A percentile compares a stretch with the other conserved stretches of the same genome.
phyloP scores from a whole-genome alignment of 106 monocot species.

The Dactylorhiza incarnata region DNA sequence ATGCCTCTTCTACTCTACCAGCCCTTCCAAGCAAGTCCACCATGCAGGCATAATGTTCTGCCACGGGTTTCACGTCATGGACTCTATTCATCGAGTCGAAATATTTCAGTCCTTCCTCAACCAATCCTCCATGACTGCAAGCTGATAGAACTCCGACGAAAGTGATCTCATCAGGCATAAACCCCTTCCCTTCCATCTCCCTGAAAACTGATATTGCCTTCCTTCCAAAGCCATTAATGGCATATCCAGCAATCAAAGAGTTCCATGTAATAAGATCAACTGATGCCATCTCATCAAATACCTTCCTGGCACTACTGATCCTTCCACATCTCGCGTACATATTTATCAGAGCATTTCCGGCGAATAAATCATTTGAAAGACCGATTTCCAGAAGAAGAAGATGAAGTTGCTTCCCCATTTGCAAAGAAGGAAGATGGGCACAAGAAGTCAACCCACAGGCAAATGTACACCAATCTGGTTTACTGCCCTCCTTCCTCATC shows the following conservation, averaged over 20 bases:
- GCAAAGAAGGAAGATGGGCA: conserved; percentile 46
- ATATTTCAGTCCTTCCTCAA: conserved; percentile 28
- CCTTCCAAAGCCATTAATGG: conserved; percentile 21
- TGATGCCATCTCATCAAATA: conserved; percentile 29
- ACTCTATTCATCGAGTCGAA: conserved; percentile 25
- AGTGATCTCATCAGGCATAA: conserved; percentile 31
- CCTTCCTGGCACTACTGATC: conserved; percentile 24
- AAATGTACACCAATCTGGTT: conserved; percentile 53
- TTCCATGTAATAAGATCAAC: conserved; percentile 59
- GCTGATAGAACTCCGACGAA: conserved; percentile 36
- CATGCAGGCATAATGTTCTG: conserved; percentile 41
- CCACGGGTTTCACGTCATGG: conserved; percentile 20
- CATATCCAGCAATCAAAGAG: conserved; percentile 55
- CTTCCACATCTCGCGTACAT: conserved; percentile 64
- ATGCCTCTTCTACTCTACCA: conserved; percentile 27
- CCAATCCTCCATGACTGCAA: conserved; percentile 26
- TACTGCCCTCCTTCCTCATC: conserved; percentile 41
- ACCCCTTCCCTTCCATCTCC: conserved; percentile 10
- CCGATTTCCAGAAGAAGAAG: conserved; percentile 26
- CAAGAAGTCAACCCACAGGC: conserved; percentile 49
- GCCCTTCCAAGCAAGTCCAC: conserved; percentile 29
- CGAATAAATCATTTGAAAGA: conserved; percentile 30
- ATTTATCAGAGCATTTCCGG: conserved; percentile 53
- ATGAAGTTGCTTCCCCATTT: conserved; percentile 40
- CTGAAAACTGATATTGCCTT: conserved; percentile 24